Base-by-base conservation (phyloP, 1,139 yeast genomes). In the Hemisphaericaspora subhashii region DNA sequence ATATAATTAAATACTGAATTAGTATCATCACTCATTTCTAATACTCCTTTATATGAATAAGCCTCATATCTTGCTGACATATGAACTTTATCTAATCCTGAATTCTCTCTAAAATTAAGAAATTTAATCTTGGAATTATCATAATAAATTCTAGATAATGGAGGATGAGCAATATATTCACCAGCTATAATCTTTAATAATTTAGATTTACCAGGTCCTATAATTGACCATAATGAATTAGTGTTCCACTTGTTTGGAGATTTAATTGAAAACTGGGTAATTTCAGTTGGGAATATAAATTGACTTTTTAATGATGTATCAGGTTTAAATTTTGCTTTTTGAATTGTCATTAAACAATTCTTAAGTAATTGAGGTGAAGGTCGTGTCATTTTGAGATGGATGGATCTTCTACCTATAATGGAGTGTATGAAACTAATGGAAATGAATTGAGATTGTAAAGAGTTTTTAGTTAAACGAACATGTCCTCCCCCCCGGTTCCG, bases 11-110 rank as follows among this genome's bases (percentile, higher is more conserved):
- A 67, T 23, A 72, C 75, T n/a, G 92, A 79, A 18, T 85, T 79
- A 46, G 79, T 81, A 58, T 92, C 96, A 49, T 85, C 83, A 38
- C 84, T 82, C 62, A 66, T 85, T 35, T 68, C 74, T 30, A 66
- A 47, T 13, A 29, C 51, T 1, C 74, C 97, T 46, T 90, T 83
- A 55, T 54, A 66, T 1, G 74, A 59, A 38, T 77, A 86, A 36
- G 81, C 79, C 60, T 92, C 98, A 54, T 88, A 92, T 36, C 98
- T 64, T 1, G 98, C 96, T 33, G 95, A 81, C 36, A 92, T 55
- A 62, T 90, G 95, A 1, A 89, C 86, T 37, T 81, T 85, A 49
- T 74, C 84, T 44, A 77, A 55, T 1, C 76, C 74, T 1, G 70
- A 58, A 15, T 47, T 49, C 16, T 86, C 85, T 43, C 74, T 71